Base-by-base conservation (phyloP, 1,284 basidiomycete species). In the Malassezia dermatis region DNA sequence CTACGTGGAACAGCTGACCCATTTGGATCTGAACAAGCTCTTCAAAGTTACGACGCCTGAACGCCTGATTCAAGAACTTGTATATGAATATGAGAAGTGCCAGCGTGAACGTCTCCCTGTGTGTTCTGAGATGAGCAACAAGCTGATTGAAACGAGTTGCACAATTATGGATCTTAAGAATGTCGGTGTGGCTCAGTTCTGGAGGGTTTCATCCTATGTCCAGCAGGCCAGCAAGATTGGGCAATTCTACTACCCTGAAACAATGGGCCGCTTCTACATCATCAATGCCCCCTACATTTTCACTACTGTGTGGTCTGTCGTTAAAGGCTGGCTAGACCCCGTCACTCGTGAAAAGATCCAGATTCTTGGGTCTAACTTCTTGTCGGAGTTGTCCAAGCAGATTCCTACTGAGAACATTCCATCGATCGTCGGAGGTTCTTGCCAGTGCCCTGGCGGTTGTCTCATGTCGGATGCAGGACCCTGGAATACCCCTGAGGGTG, bases 251-350 rank as follows among this genome's bases (percentile, higher is more conserved):
- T 94, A 78, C 50, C 73, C 73, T n/a, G 73, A 75, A 77, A 85
- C 83, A 61, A 93, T 95, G 90, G 90, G 90, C 77, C 86, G 86
- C 74, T 93, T 94, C 80, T 95, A 79, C 80, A 90, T 95, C 80
- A 86, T 70, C 58, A 77, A 78, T 63, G 63, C 89, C 0, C 91
- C 93, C 2, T 95, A 86, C 83, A 82, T 85, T 53, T 96, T 96
- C 79, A 82, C 83, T 48, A 83, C 85, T 40, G 85, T 94, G 37
- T 98, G 93, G 93, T 77, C 78, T 27, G 78, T 90, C 65, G 83
- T 96, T 79, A 94, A 90, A 79, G 84, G 83, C 8, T 96, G 89
- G 89, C 80, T 98, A 65, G 93, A 96, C 78, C 85, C 86, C 66
- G 91, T 91, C 32, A 96, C 91, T 21, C 89, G 89, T 46, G 80